Percentiles rank a stretch among this genome's conserved stretches.
These are phyloP conservation scores for Peziza echinospora DNA, from an alignment of 495 filamentous ascomycete genomes.

Conservation along the genomic window DNA sequence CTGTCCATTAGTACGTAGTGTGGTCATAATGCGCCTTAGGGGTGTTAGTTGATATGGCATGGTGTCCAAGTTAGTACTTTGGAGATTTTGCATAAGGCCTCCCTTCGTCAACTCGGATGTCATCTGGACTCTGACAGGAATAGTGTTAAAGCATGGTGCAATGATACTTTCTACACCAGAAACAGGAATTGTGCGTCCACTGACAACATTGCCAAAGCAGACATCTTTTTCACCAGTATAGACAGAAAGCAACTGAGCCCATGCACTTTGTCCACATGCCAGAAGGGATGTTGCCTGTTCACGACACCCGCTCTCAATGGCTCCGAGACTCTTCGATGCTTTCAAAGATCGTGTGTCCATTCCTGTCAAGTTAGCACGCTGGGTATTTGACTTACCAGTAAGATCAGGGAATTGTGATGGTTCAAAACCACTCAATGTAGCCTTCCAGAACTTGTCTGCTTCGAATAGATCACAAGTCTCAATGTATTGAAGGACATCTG, in stretches of 20 bases:
- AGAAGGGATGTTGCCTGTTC: conserved; percentile 37
- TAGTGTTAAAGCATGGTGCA: conserved; percentile 72
- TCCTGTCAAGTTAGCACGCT: conserved; percentile 7
- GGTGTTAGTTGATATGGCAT: conserved; percentile 46
- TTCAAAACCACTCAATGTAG: conserved; percentile 27
- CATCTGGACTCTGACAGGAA: conserved; percentile 48
- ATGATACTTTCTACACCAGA: conserved; percentile 47
- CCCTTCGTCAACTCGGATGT: conserved; percentile 22
- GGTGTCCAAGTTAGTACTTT: conserved; percentile 33
- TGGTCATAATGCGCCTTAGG: conserved; percentile 37
- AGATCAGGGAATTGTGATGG: conserved; percentile 27
- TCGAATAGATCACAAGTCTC: conserved; percentile 18
- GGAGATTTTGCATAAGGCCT: conserved; percentile 32
- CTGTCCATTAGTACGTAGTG: conserved; percentile 21
- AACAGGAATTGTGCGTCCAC: conserved; percentile 43
- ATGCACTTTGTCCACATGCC: conserved; percentile 43
- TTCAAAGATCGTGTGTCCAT: conserved; percentile 7
- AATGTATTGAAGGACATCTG: conserved; percentile 30
- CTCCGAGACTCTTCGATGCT: conserved; percentile 21
- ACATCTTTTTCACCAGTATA: conserved; percentile 35
- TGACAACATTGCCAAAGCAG: conserved; percentile 68
- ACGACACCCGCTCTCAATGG: conserved; percentile 28
- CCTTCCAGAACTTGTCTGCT: conserved; percentile 40
- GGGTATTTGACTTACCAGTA: conserved; percentile 5
- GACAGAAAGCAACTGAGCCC: conserved; percentile 36